These are phyloP conservation scores for Alternaria conjuncta DNA, from an alignment of 2,329 filamentous ascomycete species.

Conservation along the genomic window DNA sequence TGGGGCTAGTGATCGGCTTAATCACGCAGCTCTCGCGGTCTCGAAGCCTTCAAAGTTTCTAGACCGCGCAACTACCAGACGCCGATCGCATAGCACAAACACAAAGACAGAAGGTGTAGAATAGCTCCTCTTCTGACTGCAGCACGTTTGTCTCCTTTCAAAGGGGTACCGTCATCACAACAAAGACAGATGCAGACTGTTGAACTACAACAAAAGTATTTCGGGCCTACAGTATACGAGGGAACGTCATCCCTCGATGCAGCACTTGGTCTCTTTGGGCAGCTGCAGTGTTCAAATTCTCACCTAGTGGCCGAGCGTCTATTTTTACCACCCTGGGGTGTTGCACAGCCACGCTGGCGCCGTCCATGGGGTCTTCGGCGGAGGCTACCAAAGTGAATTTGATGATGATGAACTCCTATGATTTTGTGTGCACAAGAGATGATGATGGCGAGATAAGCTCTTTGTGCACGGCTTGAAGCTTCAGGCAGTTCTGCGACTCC, in stretches of 20 bases:
- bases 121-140: not conserved
- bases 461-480: not conserved
- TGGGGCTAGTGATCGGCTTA: not conserved
- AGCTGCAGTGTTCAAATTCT: slow-evolving; percentile 1
- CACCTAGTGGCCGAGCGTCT: slow-evolving; percentile 8
- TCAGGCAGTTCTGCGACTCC: not conserved
- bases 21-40: not conserved
- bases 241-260: slow-evolving; percentile 1
- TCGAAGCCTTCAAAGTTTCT: not conserved
- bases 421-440: not conserved
- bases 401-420: not conserved
- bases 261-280: slow-evolving; percentile 1
- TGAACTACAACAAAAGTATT: not conserved
- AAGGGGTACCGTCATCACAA: not conserved
- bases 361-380: not conserved
- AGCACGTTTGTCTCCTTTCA: not conserved
- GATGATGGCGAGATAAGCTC: not conserved
- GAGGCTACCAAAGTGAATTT: not conserved
- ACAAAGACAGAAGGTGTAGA: not conserved
- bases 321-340: slow-evolving; percentile 6
- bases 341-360: slow-evolving; percentile 10
- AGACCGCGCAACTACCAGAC: not conserved
- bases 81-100: not conserved
- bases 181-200: not conserved
- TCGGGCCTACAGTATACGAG: not conserved